A percentile compares a stretch with the other conserved stretches of the same genome.
Evolutionary conservation across 148 eudicot species (phyloP).

Genomic region (Camellia granthamiana): DNA sequence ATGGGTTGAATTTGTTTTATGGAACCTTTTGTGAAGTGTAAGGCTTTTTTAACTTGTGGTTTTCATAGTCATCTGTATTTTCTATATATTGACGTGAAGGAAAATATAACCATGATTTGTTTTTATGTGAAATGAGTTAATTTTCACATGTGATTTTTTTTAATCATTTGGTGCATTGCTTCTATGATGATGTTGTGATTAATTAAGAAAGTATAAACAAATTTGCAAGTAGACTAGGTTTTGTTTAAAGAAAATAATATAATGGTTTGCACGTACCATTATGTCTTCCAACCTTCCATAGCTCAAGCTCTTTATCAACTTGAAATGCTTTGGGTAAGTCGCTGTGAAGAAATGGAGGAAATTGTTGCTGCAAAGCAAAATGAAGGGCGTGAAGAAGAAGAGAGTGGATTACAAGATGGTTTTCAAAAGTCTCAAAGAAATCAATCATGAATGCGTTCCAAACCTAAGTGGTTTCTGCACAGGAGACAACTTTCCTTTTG

Average conservation of each 20-base stretch:
- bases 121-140: not conserved
- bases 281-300: no score
- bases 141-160: not conserved
- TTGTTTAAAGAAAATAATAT: not conserved
- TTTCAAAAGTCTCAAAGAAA: no score
- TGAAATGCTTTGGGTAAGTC: no score
- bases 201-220: not conserved
- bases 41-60: not conserved
- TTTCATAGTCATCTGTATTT: not conserved
- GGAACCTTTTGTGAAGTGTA: not conserved
- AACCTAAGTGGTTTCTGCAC: no score
- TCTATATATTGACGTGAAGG: not conserved
- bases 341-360: no score
- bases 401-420: no score
- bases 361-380: no score
- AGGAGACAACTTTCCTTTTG: no score
- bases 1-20: conserved; percentile 11
- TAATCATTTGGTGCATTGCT: not conserved
- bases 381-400: no score
- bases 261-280: no score
- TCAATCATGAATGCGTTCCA: no score
- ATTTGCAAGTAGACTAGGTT: not conserved
- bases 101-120: not conserved
- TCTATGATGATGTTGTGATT: not conserved
- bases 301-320: no score